Base-by-base conservation (phyloP, 176 grass and related monocot species). In the Aegilops tauschii region DNA sequence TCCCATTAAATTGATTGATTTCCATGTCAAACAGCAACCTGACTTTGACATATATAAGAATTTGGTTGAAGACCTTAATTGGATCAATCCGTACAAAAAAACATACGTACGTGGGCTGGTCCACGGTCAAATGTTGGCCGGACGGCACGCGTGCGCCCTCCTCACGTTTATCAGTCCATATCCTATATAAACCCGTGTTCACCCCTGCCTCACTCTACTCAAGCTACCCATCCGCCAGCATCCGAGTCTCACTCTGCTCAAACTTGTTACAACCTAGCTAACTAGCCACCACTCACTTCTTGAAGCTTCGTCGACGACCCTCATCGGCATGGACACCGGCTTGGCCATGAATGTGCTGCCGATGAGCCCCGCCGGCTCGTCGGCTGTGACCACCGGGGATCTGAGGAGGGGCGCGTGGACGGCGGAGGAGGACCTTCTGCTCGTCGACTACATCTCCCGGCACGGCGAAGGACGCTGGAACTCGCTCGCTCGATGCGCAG, bases 391-490 rank as follows among this genome's bases (percentile, higher is more conserved):
- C 2, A 21, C 16, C 18, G 35, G 8, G 1, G 84, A 90, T 45
- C 68, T 98, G 62, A 54, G 91, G 72, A 77, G 96, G 39, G 96
- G 96, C 1, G 90, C 96, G 0, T 98, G 96, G 96, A 95, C 93
- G 3, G 84, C 82, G 9, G 91, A 94, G 44, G 96, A 98, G 76
- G 96, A 98, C 80, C 44, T 91, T n/a, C 20, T 95, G 2, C 91
- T 98, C n/a, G 86, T 89, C 64, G 93, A 94, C 80, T 94, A 95
- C 80, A 89, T 98, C 87, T 62, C 83, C 10, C 31, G 14, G 6
- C 88, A 98, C 36, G 93, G 96, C 68, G 96, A 94, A 71, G 96
- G 96, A 4, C 87, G 90, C 13, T 98, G 96, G 96, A 98, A 98
- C 86, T 93, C 96, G 0, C 89, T 98, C 4, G 96, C 96, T 2